phyloP scores from a whole-genome alignment of 495 filamentous ascomycete genomes.

The Chaetomium tenue region DNA sequence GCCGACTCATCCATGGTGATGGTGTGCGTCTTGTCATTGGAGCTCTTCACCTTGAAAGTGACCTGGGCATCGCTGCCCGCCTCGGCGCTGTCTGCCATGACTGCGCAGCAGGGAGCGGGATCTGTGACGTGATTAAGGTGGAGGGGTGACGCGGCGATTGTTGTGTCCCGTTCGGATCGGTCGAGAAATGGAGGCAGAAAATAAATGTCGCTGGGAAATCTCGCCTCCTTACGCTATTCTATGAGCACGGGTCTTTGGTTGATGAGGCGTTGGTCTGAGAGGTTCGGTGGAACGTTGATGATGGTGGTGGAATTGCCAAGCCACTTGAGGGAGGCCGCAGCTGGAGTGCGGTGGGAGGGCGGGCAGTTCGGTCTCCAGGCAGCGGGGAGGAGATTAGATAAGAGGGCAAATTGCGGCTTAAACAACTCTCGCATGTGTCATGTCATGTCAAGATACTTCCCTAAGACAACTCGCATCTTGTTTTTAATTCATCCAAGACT shows the following conservation, averaged over 20 bases:
- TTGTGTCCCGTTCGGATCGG: slow-evolving; percentile 8
- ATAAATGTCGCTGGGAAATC: background rate
- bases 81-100: slow-evolving; percentile 57
- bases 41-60: slow-evolving; percentile 93
- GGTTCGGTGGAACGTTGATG: slow-evolving; percentile 12
- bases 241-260: background rate
- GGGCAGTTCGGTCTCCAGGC: too few relatives aligned
- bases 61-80: slow-evolving; percentile 55
- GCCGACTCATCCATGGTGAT: slow-evolving; percentile 76
- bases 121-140: background rate
- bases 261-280: background rate
- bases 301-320: slow-evolving; percentile 19
- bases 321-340: too few relatives aligned
- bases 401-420: too few relatives aligned
- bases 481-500: too few relatives aligned
- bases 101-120: slow-evolving; percentile 8
- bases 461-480: too few relatives aligned
- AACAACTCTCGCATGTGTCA: too few relatives aligned
- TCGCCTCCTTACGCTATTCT: background rate
- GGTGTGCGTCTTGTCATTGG: slow-evolving; percentile 77
- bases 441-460: too few relatives aligned
- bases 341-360: too few relatives aligned
- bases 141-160: slow-evolving; percentile 4
- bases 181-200: background rate
- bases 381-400: too few relatives aligned